A percentile compares a stretch with the other conserved stretches of the same genome.
Conservation (phyloP, 345 rosid species). For the Bruguiera gymnorhiza region DNA sequence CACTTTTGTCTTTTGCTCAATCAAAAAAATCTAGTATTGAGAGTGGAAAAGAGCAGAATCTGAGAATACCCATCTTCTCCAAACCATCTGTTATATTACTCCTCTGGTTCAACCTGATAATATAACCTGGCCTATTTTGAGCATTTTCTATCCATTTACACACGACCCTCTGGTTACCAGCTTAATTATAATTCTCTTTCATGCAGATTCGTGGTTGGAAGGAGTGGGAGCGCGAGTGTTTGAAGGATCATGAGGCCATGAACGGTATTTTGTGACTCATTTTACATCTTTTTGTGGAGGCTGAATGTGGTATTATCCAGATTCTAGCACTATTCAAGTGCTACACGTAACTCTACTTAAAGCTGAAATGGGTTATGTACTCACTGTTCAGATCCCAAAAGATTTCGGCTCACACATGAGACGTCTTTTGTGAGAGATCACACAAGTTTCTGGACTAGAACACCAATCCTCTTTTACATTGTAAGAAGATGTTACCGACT, state of each 20-base stretch:
- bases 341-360: neutral
- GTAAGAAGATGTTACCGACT: slow-evolving; percentile 37
- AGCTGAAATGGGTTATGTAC: slow-evolving; percentile 15
- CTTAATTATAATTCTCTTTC: neutral
- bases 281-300: neutral
- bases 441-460: slow-evolving; percentile 53
- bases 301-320: neutral
- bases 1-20: neutral
- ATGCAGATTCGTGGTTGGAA: slow-evolving; percentile 88
- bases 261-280: slow-evolving; percentile 31
- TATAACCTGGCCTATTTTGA: no score
- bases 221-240: slow-evolving; percentile 63
- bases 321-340: neutral
- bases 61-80: no score
- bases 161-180: no score
- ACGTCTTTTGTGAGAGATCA: slow-evolving; percentile 81
- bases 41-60: no score
- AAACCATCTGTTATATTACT: no score
- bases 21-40: no score
- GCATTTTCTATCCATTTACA: no score
- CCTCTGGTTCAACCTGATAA: no score
- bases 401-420: slow-evolving; percentile 91
- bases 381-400: slow-evolving; percentile 53
- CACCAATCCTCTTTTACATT: slow-evolving; percentile 49
- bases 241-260: slow-evolving; percentile 33